A percentile compares a stretch with the other conserved stretches of the same genome.
These are phyloP conservation scores for Basidiobolus heterosporus DNA, from an alignment of 371 early-diverging fungal species.

Conservation along the genomic window DNA sequence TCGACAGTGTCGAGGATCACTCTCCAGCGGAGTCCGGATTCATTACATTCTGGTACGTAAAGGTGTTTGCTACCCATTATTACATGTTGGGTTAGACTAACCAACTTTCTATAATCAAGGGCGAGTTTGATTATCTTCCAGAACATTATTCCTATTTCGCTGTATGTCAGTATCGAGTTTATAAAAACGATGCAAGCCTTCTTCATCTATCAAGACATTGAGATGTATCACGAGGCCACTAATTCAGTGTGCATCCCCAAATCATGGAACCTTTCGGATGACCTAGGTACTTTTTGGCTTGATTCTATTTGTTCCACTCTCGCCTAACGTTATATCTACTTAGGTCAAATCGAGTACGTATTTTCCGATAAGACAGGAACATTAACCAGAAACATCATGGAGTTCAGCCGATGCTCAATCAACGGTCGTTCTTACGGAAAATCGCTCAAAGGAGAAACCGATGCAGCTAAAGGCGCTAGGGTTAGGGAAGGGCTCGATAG, in stretches of 20 bases:
- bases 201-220: slow-evolving; percentile 71
- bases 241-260: slow-evolving; percentile 52
- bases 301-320: slow-evolving; percentile 86
- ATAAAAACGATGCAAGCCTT: slow-evolving; percentile 53
- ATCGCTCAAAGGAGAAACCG: slow-evolving; percentile 55
- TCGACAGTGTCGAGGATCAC: neutral
- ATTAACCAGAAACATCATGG: slow-evolving; percentile 87
- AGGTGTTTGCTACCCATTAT: too few species aligned
- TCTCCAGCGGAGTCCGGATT: slow-evolving; percentile 12
- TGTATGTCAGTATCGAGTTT: slow-evolving; percentile 89
- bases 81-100: neutral
- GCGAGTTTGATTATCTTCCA: slow-evolving; percentile 79
- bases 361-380: slow-evolving; percentile 96
- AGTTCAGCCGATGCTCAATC: slow-evolving; percentile 58
- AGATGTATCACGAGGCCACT: slow-evolving; percentile 63
- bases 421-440: slow-evolving; percentile 40
- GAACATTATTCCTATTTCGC: slow-evolving; percentile 90
- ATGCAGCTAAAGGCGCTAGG: slow-evolving; percentile 31
- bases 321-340: slow-evolving; percentile 61
- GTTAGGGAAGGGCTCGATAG: slow-evolving; percentile 9
- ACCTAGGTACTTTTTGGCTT: slow-evolving; percentile 44
- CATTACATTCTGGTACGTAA: slow-evolving; percentile 35
- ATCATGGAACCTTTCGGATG: slow-evolving; percentile 88
- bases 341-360: slow-evolving; percentile 83
- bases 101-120: slow-evolving; percentile 13